phyloP scores from a whole-genome alignment of 73 alveolate species.

The Tetrahymena elliotti region DNA sequence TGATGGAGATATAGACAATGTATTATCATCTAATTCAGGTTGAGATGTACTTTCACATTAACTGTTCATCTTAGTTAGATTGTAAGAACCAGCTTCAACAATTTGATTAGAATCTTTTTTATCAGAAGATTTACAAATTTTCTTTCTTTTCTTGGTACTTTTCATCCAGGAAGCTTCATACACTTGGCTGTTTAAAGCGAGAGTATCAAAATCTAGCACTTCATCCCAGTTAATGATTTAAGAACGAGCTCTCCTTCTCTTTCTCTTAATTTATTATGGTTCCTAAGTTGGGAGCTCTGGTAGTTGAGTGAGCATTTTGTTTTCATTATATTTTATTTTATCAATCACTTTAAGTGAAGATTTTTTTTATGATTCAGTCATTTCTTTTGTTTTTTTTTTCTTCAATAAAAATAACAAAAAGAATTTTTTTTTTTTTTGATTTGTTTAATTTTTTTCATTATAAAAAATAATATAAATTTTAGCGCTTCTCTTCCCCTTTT shows the following conservation, averaged over 20 bases:
- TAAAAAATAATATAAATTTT: neutral
- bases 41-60: neutral
- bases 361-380: neutral
- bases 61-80: neutral
- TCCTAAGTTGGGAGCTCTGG: neutral
- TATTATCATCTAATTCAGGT: neutral
- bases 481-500: neutral
- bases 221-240: neutral
- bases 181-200: neutral
- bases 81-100: neutral
- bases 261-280: too few relatives aligned
- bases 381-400: neutral
- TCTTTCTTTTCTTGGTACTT: neutral
- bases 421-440: neutral
- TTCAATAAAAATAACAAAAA: neutral
- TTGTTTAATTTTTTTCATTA: neutral
- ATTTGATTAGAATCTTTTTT: neutral
- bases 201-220: neutral
- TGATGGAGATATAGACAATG: neutral
- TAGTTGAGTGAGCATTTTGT: neutral
- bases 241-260: neutral
- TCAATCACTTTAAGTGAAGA: neutral
- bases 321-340: neutral
- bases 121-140: neutral
- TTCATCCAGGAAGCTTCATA: neutral